phyloP scores from a whole-genome alignment of 129 eudicot species.

The Calendula officinalis region DNA sequence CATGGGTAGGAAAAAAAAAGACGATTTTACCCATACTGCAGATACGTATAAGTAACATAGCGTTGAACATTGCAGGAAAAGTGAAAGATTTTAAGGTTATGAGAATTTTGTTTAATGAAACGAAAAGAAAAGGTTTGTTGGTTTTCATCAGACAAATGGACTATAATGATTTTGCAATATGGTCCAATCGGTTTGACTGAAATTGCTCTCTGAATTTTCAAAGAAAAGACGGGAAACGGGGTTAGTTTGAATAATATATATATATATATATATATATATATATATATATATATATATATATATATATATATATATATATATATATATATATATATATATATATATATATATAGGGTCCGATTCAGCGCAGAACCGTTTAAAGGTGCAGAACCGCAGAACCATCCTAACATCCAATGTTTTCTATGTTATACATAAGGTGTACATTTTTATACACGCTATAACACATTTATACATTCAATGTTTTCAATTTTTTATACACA shows the following conservation, averaged over 20 bases:
- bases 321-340: no score
- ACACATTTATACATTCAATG: no score
- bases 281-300: no score
- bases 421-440: no score
- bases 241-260: constrained; percentile 44
- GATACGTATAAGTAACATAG: constrained; percentile 79
- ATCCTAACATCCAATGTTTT: no score
- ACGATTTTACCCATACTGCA: constrained; percentile 54
- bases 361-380: no score
- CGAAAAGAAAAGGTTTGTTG: constrained; percentile 57
- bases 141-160: constrained; percentile 80
- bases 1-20: constrained; percentile 67
- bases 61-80: constrained; percentile 69
- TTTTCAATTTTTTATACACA: no score
- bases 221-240: constrained; percentile 66
- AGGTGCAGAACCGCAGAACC: no score
- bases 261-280: no score
- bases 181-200: constrained; percentile 84
- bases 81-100: constrained; percentile 81
- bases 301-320: no score
- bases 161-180: constrained; percentile 81
- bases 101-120: constrained; percentile 67
- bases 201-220: constrained; percentile 52
- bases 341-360: no score
- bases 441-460: no score